A percentile compares a stretch with the other conserved stretches of the same genome.
Evolutionary conservation across 345 rosid genomes (phyloP).

Genomic region (Hibiscus syriacus): DNA sequence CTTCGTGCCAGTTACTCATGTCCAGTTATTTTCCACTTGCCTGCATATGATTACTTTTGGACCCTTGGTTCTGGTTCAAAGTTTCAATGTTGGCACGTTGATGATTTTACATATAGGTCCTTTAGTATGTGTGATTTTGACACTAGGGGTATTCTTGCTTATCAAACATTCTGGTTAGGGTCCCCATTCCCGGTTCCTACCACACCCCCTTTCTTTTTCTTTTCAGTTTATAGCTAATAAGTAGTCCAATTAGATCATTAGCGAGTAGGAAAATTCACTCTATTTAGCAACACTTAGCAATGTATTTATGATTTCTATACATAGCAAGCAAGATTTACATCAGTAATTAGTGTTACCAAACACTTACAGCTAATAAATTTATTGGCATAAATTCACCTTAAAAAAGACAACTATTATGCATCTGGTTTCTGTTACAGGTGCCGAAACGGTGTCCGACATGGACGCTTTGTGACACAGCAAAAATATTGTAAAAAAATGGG

Average conservation of each 20-base stretch:
- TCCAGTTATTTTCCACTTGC: constrained; percentile 6
- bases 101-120: not conserved
- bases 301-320: not conserved
- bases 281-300: too few species aligned
- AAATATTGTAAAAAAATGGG: too few species aligned
- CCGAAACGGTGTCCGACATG: too few species aligned
- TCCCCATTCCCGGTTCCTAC: too few species aligned
- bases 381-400: too few species aligned
- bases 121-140: not conserved
- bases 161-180: constrained; percentile 1
- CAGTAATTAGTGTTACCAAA: not conserved
- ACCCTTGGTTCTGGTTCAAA: not conserved
- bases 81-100: not conserved
- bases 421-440: not conserved
- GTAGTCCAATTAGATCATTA: not conserved
- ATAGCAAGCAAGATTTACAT: not conserved
- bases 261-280: not conserved
- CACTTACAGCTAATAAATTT: not conserved
- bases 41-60: not conserved
- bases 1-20: not conserved
- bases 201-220: too few species aligned
- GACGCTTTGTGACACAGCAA: too few species aligned
- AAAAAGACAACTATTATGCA: not conserved
- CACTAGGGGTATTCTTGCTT: not conserved
- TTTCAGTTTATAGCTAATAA: not conserved